These are phyloP conservation scores for Leptographium flavum DNA, from an alignment of 2,329 filamentous ascomycete species.

Conservation along the genomic window DNA sequence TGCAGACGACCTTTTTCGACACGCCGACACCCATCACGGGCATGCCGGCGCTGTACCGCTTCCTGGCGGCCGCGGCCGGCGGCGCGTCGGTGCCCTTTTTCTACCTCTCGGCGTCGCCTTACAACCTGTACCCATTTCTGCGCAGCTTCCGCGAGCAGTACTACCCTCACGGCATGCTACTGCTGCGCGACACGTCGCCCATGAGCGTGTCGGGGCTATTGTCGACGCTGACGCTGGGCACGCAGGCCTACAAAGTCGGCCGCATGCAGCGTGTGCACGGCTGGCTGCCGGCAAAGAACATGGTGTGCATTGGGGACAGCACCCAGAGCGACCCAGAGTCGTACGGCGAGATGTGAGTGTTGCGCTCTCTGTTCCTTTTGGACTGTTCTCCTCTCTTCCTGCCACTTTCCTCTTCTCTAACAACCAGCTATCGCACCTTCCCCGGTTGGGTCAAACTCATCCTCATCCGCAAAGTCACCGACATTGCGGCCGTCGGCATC, in stretches of 20 bases:
- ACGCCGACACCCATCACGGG: slow-evolving; percentile 55
- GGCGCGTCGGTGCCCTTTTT: slow-evolving; percentile 61
- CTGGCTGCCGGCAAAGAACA: slow-evolving; percentile 66
- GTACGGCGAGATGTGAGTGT: slow-evolving; percentile 61
- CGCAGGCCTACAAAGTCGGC: slow-evolving; percentile 73
- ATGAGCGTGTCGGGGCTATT: slow-evolving; percentile 71
- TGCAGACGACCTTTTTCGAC: slow-evolving; percentile 72
- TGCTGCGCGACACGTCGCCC: slow-evolving; percentile 77
- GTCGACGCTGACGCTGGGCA: slow-evolving; percentile 63
- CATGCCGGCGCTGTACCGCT: slow-evolving; percentile 73
- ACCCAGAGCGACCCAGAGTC: slow-evolving; percentile 86
- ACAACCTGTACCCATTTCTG: slow-evolving; percentile 86
- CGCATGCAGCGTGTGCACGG: slow-evolving; percentile 63
- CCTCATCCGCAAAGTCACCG: slow-evolving; percentile 70
- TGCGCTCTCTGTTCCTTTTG: background rate
- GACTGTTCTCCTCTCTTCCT: background rate
- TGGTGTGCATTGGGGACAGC: slow-evolving; percentile 79
- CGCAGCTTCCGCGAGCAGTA: slow-evolving; percentile 54
- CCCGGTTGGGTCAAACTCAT: slow-evolving; percentile 72
- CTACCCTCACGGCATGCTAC: slow-evolving; percentile 66
- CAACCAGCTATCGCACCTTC: slow-evolving; percentile 40
- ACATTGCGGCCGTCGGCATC: slow-evolving; percentile 56
- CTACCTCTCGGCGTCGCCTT: slow-evolving; percentile 86
- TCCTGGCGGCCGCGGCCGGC: slow-evolving; percentile 40
- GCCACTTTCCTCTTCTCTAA: background rate